Percentiles rank a stretch among this genome's conserved stretches.
Conservation (phyloP, 441 rosid genomes). For the Mallotus japonicus region DNA sequence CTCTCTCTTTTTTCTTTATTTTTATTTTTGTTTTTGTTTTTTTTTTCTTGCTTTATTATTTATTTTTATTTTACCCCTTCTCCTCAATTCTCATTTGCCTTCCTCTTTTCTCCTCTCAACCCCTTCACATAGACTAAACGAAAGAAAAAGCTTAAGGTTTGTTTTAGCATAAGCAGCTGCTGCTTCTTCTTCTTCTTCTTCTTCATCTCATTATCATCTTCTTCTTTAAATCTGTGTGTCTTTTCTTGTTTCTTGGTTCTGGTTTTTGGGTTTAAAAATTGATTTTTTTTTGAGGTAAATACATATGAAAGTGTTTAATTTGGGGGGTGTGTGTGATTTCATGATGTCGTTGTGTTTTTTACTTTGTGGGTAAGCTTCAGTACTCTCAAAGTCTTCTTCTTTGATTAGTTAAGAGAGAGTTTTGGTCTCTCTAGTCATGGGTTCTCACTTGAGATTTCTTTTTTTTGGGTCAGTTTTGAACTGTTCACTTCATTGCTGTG, state of each 20-base stretch:
- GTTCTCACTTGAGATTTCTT: constrained; percentile 4
- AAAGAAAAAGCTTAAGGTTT: constrained; percentile 17
- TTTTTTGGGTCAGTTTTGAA: constrained; percentile 1
- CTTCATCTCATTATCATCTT: not conserved
- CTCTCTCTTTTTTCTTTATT: constrained; percentile 25
- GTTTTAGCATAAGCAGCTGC: constrained; percentile 11
- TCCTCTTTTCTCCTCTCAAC: constrained; percentile 12
- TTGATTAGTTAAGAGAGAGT: constrained; percentile 1
- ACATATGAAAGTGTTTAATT: not conserved
- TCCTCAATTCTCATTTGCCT: not conserved
- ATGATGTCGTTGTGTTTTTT: constrained; percentile 9
- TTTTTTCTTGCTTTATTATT: not conserved
- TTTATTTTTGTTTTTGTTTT: constrained; percentile 1
- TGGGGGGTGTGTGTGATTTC: constrained; percentile 13
- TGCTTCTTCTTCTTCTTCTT: not conserved
- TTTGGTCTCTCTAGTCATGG: constrained; percentile 19
- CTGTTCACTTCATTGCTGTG: constrained; percentile 13
- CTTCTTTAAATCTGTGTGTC: not conserved
- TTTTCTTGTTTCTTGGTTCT: not conserved
- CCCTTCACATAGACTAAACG: not conserved
- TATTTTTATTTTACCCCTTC: constrained; percentile 7
- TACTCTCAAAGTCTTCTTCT: constrained; percentile 6
- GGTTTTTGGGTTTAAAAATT: not conserved
- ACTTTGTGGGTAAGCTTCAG: constrained; percentile 4
- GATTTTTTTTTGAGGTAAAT: not conserved